Evolutionary conservation across 2,329 filamentous ascomycete genomes (phyloP).

Genomic region (Incumbomyces lentus): DNA sequence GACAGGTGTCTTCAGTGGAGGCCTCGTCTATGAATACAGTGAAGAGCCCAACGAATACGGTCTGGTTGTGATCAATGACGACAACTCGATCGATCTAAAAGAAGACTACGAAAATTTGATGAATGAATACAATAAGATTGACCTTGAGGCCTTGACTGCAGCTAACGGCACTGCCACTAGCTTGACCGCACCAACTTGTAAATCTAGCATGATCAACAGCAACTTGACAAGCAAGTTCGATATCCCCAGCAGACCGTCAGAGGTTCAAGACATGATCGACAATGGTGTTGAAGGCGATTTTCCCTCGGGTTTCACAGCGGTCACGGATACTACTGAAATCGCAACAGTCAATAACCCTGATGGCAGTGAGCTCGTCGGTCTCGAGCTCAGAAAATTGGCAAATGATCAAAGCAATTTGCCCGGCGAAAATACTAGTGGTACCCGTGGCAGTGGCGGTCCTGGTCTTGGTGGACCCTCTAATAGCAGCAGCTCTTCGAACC

Average conservation of each 20-base stretch:
- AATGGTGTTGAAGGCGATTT: slow-evolving; percentile 56
- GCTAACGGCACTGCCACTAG: slow-evolving; percentile 47
- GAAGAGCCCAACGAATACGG: slow-evolving; percentile 40
- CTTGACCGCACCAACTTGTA: slow-evolving; percentile 54
- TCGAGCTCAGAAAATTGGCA: slow-evolving; percentile 47
- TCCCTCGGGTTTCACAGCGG: slow-evolving; percentile 51
- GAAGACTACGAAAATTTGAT: slow-evolving; percentile 64
- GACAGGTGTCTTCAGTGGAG: slow-evolving; percentile 48
- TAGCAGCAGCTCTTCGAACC: slow-evolving; percentile 6
- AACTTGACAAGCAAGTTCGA: slow-evolving; percentile 72
- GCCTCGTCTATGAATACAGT: slow-evolving; percentile 43
- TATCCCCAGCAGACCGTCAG: slow-evolving; percentile 57
- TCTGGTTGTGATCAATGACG: slow-evolving; percentile 51
- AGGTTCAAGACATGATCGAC: slow-evolving; percentile 61
- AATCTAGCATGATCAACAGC: slow-evolving; percentile 53
- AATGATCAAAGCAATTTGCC: slow-evolving; percentile 48
- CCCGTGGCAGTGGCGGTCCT: slow-evolving; percentile 19
- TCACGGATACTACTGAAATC: slow-evolving; percentile 47
- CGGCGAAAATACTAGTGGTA: slow-evolving; percentile 31
- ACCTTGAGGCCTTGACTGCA: slow-evolving; percentile 57
- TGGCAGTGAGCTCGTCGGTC: slow-evolving; percentile 50
- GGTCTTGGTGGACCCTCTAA: slow-evolving; percentile 9
- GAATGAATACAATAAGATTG: slow-evolving; percentile 62
- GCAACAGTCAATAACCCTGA: slow-evolving; percentile 47
- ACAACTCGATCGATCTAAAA: slow-evolving; percentile 49